Base-by-base conservation (phyloP, 176 grass and related monocot genomes). In the Calamus simplicifolius region DNA sequence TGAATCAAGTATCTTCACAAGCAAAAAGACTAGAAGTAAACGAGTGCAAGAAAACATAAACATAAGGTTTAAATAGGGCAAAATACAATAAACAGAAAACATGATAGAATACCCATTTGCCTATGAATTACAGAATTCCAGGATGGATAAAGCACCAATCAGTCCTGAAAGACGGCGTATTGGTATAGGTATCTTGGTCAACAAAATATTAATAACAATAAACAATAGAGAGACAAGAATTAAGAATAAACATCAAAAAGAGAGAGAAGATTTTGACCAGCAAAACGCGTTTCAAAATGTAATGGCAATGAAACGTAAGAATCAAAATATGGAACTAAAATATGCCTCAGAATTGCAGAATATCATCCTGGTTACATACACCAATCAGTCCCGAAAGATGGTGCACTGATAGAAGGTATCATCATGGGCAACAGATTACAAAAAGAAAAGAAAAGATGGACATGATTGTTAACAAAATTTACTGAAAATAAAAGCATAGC, bases 381-480 rank as follows among this genome's bases (percentile, higher is more conserved):
- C 70, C 57, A 61, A 80, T 61, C 64, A 63, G 57, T 63, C 57
- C 63, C 31, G 31, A 61, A 43, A 69, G 58, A 80, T 63, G 77
- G 30, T 80, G 21, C 67, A 18, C 58, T 27, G 63, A 23, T 16
- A 52, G 55, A 19, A 49, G 51, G 38, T 78, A 50, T 57, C 28
- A 23, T 67, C 53, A 72, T 27, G 61, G 49, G 61, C 49, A 38
- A 38, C 31, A 38, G 31, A 38, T 38, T 38, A 38, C 6, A 38
- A 38, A 30, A 38, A 38, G 7, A 38, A 10, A 10, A 38, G 0
- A 38, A 38, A 38, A 38, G 7, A 38, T 10, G 6, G 6, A 8
- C 5, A 38, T 8, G 31, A 38, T 38, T 38, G 31, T 38, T 38
- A 38, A 38, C 31, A 38, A 38, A 38, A 38, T n/a, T 8, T 31